Percentiles rank a stretch among this genome's conserved stretches.
Evolutionary conservation across 768 basidiomycete species (phyloP).

Genomic region (Terana coerulea): DNA sequence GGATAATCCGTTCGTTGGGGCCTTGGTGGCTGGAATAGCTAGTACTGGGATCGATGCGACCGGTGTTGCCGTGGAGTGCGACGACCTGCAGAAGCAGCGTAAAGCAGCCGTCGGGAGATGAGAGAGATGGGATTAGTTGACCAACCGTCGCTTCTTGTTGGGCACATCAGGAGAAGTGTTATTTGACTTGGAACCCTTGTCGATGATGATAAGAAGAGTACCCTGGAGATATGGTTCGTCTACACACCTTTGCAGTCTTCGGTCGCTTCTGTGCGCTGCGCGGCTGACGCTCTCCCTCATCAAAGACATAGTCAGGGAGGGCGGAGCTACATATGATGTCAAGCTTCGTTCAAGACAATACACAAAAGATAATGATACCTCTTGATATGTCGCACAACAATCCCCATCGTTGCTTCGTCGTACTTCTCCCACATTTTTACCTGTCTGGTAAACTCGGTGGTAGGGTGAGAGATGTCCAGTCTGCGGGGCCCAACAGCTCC

Average conservation of each 20-base stretch:
- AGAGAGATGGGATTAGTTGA: slow-evolving; percentile 9
- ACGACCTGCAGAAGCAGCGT: slow-evolving; percentile 14
- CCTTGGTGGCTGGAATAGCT: neutral
- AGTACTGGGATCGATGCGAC: slow-evolving; percentile 1
- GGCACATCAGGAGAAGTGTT: slow-evolving; percentile 54
- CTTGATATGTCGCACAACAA: slow-evolving; percentile 90
- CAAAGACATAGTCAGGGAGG: slow-evolving; percentile 81
- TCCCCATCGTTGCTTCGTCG: slow-evolving; percentile 89
- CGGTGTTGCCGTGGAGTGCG: slow-evolving; percentile 16
- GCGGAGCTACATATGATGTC: slow-evolving; percentile 44
- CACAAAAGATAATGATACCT: slow-evolving; percentile 41
- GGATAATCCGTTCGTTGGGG: slow-evolving; percentile 3
- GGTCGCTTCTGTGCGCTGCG: slow-evolving; percentile 70
- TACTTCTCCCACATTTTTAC: slow-evolving; percentile 96
- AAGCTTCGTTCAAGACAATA: neutral
- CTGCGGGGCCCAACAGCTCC: slow-evolving; percentile 74
- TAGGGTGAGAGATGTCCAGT: slow-evolving; percentile 96
- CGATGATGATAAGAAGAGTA: neutral
- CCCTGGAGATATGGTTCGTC: neutral
- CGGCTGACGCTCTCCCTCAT: slow-evolving; percentile 73
- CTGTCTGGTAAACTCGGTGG: slow-evolving; percentile 89
- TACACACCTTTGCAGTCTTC: slow-evolving; percentile 56
- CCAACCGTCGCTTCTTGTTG: slow-evolving; percentile 77
- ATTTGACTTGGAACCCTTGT: neutral
- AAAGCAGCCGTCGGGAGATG: slow-evolving; percentile 7